Conservation (phyloP, 2,329 filamentous ascomycete genomes). For the Setomelanomma holmii region DNA sequence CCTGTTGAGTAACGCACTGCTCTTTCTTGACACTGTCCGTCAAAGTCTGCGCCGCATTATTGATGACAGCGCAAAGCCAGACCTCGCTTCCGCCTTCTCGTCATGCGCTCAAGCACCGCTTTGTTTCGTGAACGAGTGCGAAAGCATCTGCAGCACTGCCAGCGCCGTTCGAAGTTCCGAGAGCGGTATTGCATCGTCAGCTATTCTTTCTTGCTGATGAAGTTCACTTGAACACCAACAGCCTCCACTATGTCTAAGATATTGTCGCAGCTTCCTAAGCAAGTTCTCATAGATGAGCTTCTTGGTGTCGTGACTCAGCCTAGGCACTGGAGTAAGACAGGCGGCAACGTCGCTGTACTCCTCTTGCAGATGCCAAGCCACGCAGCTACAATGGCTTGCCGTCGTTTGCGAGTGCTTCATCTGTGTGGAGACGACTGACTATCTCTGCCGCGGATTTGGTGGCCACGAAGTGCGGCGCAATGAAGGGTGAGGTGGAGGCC, state of each 20-base stretch:
- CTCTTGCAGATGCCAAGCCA: constrained; percentile 10
- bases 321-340: background rate
- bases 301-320: constrained; percentile 5
- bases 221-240: background rate
- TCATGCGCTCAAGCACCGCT: constrained; percentile 11
- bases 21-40: constrained; percentile 19
- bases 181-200: background rate
- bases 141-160: constrained; percentile 11
- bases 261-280: background rate
- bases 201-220: background rate
- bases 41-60: constrained; percentile 22
- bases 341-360: constrained; percentile 3
- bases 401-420: constrained; percentile 8
- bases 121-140: constrained; percentile 11
- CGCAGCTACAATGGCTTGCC: constrained; percentile 15
- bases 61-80: constrained; percentile 11
- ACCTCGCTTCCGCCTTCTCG: constrained; percentile 3
- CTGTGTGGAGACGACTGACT: constrained; percentile 7
- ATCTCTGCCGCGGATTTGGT: constrained; percentile 5
- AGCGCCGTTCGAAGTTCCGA: constrained; percentile 11
- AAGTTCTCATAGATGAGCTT: constrained; percentile 2
- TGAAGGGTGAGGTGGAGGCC: background rate
- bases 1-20: constrained; percentile 3
- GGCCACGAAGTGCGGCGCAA: constrained; percentile 7
- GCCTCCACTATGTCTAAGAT: background rate